Evolutionary conservation across 2,329 filamentous ascomycete species (phyloP), one percentile per base, ranked within the genome.

Genomic region (Aspergillus sp.): DNA sequence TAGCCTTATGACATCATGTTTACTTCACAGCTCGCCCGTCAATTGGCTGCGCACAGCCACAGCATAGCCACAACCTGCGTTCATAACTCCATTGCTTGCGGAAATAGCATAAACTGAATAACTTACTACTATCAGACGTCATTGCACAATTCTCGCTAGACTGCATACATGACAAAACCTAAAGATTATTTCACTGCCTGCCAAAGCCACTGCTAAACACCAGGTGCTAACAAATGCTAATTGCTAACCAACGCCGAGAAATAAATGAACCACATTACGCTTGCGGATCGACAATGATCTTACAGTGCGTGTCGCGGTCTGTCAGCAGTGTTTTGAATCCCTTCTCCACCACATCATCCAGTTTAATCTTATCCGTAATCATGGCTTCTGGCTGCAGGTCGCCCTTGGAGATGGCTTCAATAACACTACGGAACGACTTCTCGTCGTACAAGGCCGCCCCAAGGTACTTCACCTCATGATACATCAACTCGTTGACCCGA

Each of bases 251-350:
- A 31, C 27, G 27, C 27, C 4, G 9, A 31, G 27, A 49, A 49
- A 31, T 3, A 39, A 6, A 33, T 33, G 9, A 11, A 27, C 14
- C 21, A 43, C 5, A 47, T 43, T 53, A 62, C 44, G 53, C 56
- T 23, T 63, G 62, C 3, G 61, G 58, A 57, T 66, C 64, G 6
- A 66, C 58, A 33, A 88, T 62, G 31, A 88, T 83, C 73, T 88
- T 88, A 27, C 87, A 84, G 64, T 87, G 83, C 53, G 79, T 82
- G 37, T 86, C 83, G 62, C 86, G 85, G 62, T 87, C 79, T 4
- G 82, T 70, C 31, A 86, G 80, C 59, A 88, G 70, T 1, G 81
- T 75, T 56, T 80, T 74, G 61, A 86, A 83, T 0, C 84, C 85
- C 24, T 82, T 77, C 27, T 86, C 78, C 0, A 86, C 82, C 11